Base-by-base conservation (phyloP, 768 basidiomycete genomes). In the Phaeotremella fagi region DNA sequence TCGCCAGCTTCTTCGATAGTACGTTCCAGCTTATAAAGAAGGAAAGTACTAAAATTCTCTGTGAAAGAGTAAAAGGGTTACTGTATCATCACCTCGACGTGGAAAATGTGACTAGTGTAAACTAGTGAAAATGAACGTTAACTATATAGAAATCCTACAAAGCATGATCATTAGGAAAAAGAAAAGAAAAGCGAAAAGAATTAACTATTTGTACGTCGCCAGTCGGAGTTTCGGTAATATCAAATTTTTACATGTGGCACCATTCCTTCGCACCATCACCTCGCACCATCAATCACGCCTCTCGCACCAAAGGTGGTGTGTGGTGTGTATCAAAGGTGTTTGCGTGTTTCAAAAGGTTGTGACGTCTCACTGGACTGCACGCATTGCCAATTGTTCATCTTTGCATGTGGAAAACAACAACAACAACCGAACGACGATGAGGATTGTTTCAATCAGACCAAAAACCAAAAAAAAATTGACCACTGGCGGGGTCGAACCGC, bases 111-210 rank as follows among this genome's bases (percentile, higher is more conserved):
- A 62, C 68, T 70, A 70, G 68, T 67, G 57, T 70, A 57, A 64
- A 70, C 68, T 70, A 70, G 68, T 63, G 55, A 63, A 67, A 57
- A 64, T 48, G 68, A 65, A 70, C 63, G 60, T 52, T 65, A 42
- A 70, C 68, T 70, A 70, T 70, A 70, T 66, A 70, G 68, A 70
- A 64, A 70, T 70, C 68, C 68, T 64, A 50, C 55, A 51, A 29
- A 57, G 43, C 37, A 44, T 46, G 58, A 42, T 28, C 35, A 42
- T 55, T 45, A 50, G 47, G 45, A 46, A 48, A 44, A n/a, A 12
- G 49, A 18, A 55, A 48, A 48, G n/a, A n/a, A n/a, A n/a, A n/a
- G n/a, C n/a, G n/a, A n/a, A n/a, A n/a, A n/a, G n/a, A n/a, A n/a
- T n/a, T n/a, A n/a, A n/a, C 12, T 22, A 33, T 41, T 12, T 41